phyloP scores from a whole-genome alignment of 768 basidiomycete genomes.

The Psilocybe cubensis region DNA sequence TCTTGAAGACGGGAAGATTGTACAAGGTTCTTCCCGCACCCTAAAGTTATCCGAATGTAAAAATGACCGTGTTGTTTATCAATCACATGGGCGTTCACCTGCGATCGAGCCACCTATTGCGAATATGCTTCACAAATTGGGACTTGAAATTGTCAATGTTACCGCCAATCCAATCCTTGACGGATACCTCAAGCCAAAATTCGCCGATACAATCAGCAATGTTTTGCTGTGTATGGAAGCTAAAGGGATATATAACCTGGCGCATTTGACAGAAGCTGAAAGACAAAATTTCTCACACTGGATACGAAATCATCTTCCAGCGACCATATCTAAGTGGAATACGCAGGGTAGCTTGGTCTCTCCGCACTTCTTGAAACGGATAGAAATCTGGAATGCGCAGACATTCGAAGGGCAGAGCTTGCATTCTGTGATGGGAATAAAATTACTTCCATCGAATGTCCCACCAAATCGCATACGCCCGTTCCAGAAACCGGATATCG shows the following conservation, averaged over 20 bases:
- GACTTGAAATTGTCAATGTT: not conserved
- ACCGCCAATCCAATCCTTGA: not conserved
- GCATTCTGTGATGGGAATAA: constrained; percentile 1
- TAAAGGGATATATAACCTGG: not conserved
- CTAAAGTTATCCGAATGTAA: constrained; percentile 5
- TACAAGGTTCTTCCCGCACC: not conserved
- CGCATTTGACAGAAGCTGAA: not conserved
- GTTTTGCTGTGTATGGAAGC: not conserved
- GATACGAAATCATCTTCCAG: not conserved
- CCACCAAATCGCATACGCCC: not conserved
- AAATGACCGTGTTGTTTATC: not conserved
- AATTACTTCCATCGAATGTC: constrained; percentile 7
- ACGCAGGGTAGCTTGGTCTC: not conserved
- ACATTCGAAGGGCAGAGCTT: not conserved
- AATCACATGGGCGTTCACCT: not conserved
- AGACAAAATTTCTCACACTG: not conserved
- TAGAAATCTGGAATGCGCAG: constrained; percentile 14
- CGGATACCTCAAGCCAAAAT: not conserved
- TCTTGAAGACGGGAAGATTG: not conserved
- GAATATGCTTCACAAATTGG: constrained; percentile 1
- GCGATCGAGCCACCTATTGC: not conserved
- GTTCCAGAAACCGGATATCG: constrained; percentile 1
- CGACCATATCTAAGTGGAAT: not conserved
- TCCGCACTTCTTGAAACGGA: not conserved
- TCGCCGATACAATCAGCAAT: not conserved